Base-by-base conservation (phyloP, 1,284 basidiomycete species). In the Apiotrichum veenhuisii region DNA sequence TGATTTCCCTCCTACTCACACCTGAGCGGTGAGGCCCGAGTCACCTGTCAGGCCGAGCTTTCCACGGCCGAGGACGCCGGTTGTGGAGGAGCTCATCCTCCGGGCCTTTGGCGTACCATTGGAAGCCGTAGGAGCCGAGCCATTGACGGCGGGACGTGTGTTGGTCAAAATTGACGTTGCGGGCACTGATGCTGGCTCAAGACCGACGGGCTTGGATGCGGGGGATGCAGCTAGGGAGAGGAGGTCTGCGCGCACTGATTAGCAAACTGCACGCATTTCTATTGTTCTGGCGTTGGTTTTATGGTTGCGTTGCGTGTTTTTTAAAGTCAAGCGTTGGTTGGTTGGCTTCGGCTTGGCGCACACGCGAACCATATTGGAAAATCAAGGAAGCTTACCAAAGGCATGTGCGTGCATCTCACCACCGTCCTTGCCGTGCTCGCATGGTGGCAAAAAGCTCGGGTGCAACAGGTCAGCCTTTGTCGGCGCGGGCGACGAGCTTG, bases 371-470 rank as follows among this genome's bases (percentile, higher is more conserved):
- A 45, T 45, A 36, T 30, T 26, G 33, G 51, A 44, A 25, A 42
- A 27, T 43, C 46, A 52, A 50, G 27, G 22, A 42, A 18, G 68
- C 72, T 59, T 50, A 75, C 73, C 73, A 58, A 74, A 69, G 34
- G 73, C 73, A 44, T 75, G 73, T 15, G 71, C 66, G 63, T 75
- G 73, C 69, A 73, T 69, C 40, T 75, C 73, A 25, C 71, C 71
- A 33, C 65, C 67, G 22, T 65, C 62, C 37, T 59, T 54, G 33
- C 61, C 64, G 50, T 74, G 72, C 56, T 74, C 66, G 58, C 73
- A 75, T 37, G 71, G 68, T 2, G 72, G 70, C 3, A 74, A 57
- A 58, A 75, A 72, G 40, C 68, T 66, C n/a, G 71, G 71, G 36
- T 73, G 69, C 10, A 71, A 46, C n/a, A 71, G 51, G 46, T 70